Percentiles rank a stretch among this genome's conserved stretches.
Evolutionary conservation across 768 basidiomycete species (phyloP).

Genomic region (Trametes gibbosa): DNA sequence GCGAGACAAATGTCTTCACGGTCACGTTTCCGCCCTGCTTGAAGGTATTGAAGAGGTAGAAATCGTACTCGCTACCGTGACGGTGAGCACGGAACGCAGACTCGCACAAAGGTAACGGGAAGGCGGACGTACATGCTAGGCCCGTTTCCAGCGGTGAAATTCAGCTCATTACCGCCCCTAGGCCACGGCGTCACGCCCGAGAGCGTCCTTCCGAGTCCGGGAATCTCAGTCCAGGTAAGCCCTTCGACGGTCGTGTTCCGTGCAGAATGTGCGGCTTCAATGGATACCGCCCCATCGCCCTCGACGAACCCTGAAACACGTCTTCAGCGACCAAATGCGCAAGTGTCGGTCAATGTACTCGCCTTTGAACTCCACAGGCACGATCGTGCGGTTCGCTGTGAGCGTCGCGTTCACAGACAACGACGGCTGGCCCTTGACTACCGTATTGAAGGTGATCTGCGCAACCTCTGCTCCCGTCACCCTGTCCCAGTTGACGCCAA

Average conservation of each 20-base stretch:
- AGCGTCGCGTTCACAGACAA: conserved; percentile 29
- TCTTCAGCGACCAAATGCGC: background rate
- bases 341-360: background rate
- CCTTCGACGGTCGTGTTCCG: conserved; percentile 47
- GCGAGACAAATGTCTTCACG: conserved; percentile 47
- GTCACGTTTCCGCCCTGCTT: conserved; percentile 42
- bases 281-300: conserved; percentile 58
- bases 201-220: conserved; percentile 56
- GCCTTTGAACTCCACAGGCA: conserved; percentile 51
- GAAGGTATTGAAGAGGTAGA: conserved; percentile 56
- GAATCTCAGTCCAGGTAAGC: conserved; percentile 57
- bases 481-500: conserved; percentile 57
- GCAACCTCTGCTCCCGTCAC: conserved; percentile 39
- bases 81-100: background rate
- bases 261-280: conserved; percentile 61
- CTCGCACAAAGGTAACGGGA: background rate
- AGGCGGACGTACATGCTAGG: conserved; percentile 49
- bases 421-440: conserved; percentile 37
- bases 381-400: conserved; percentile 32
- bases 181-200: conserved; percentile 64
- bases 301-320: conserved; percentile 52
- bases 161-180: conserved; percentile 45
- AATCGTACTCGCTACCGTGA: conserved; percentile 55
- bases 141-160: conserved; percentile 61
- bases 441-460: conserved; percentile 46